Evolutionary conservation across 2,329 filamentous ascomycete genomes (phyloP).

Genomic region (Aspergillus caelatus): DNA sequence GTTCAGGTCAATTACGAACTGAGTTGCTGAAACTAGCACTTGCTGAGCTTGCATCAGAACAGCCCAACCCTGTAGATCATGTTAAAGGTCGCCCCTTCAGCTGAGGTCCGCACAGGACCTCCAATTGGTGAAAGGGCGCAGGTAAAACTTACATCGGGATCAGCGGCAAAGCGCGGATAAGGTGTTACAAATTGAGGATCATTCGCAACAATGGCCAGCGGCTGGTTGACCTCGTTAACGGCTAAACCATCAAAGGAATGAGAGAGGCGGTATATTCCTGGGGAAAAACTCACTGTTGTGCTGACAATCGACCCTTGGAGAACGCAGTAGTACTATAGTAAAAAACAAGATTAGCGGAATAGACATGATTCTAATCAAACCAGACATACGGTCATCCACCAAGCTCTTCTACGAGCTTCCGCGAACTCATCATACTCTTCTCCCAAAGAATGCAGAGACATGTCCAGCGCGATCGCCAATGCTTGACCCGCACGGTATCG

Average conservation of each 20-base stretch:
- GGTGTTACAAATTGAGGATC: conserved; percentile 48
- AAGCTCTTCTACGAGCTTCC: conserved; percentile 47
- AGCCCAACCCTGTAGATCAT: conserved; percentile 41
- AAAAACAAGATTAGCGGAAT: background rate
- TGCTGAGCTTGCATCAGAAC: conserved; percentile 48
- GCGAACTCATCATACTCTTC: conserved; percentile 39
- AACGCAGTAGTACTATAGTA: conserved; percentile 45
- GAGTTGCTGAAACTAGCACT: conserved; percentile 45
- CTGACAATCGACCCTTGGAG: conserved; percentile 50
- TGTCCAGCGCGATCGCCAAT: conserved; percentile 46
- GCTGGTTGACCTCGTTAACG: conserved; percentile 30
- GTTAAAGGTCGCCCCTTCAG: conserved; percentile 18
- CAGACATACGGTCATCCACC: conserved; percentile 51
- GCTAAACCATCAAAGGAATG: background rate
- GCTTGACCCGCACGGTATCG: conserved; percentile 49
- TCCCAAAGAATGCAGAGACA: conserved; percentile 42
- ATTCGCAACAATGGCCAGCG: conserved; percentile 46
- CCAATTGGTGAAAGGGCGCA: too few species aligned
- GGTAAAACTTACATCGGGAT: conserved; percentile 40
- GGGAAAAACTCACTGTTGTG: conserved; percentile 38
- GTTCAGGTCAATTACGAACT: conserved; percentile 45
- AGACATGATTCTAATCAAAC: background rate
- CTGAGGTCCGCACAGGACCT: background rate
- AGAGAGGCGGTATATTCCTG: background rate
- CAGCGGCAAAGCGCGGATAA: conserved; percentile 43